Conservation (phyloP, 305 asterid species). For the Withania somnifera region DNA sequence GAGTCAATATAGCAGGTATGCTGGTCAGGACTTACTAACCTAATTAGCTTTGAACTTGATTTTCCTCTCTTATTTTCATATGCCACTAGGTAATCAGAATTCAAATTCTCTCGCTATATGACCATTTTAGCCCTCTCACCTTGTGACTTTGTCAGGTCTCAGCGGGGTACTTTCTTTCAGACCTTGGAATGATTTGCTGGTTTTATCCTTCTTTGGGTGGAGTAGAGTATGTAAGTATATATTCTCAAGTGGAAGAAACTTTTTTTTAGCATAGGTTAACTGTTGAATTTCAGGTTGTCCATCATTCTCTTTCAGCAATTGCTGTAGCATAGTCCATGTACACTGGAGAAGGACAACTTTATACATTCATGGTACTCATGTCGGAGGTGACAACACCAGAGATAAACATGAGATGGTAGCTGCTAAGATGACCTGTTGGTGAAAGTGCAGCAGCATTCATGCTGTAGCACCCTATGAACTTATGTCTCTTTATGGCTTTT, state of each 20-base stretch:
- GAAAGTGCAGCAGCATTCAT: not conserved
- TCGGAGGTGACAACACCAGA: constrained; percentile 94
- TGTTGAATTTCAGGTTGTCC: constrained; percentile 69
- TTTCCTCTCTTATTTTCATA: not conserved
- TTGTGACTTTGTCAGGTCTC: constrained; percentile 43
- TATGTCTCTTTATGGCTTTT: constrained; percentile 12
- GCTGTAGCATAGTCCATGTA: constrained; percentile 88
- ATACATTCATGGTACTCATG: constrained; percentile 95
- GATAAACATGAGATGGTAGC: constrained; percentile 92
- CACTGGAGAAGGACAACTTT: constrained; percentile 93
- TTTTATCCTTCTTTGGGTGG: constrained; percentile 91
- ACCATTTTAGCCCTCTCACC: not conserved
- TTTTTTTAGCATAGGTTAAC: constrained; percentile 6
- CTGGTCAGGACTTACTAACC: not conserved
- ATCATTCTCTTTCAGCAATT: constrained; percentile 83
- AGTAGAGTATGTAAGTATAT: constrained; percentile 73
- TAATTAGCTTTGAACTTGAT: not conserved
- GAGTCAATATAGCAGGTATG: not conserved
- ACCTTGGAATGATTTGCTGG: constrained; percentile 95
- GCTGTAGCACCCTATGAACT: not conserved
- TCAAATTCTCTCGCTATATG: not conserved
- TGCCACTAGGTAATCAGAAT: not conserved
- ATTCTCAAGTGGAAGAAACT: not conserved
- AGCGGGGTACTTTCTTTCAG: constrained; percentile 82
- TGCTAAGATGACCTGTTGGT: not conserved